Conservation (phyloP, 78 protist species). For the Dictyostelium intermedium region DNA sequence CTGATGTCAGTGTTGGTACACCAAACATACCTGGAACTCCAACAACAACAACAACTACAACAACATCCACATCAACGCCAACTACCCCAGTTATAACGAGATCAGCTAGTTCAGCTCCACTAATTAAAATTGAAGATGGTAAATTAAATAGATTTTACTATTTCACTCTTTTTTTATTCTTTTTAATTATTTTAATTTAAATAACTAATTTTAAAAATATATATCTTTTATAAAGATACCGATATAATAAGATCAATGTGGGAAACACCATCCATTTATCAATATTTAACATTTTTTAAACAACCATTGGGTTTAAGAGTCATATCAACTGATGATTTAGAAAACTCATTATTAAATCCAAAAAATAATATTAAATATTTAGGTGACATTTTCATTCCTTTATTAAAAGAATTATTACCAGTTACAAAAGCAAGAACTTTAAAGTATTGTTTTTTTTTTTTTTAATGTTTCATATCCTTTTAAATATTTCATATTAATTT, state of each 20-base stretch:
- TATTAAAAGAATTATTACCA: conserved; percentile 7
- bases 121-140: neutral
- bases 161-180: neutral
- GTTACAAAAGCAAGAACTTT: neutral
- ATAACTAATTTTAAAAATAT: neutral
- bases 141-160: neutral
- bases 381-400: conserved; percentile 9
- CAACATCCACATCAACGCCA: neutral
- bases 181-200: too few relatives aligned
- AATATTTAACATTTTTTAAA: conserved; percentile 29
- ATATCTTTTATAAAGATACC: neutral
- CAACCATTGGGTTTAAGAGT: conserved; percentile 5
- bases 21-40: neutral
- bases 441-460: neutral
- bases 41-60: neutral
- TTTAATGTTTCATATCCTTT: too few relatives aligned
- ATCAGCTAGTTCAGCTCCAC: neutral
- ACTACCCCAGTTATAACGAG: neutral
- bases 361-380: neutral
- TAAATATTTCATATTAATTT: neutral
- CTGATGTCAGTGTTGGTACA: neutral
- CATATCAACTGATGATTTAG: conserved; percentile 35
- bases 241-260: conserved; percentile 57
- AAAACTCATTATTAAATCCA: conserved; percentile 13
- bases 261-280: conserved; percentile 26